These are phyloP conservation scores for Linaria vulgaris DNA, from an alignment of 257 asterid genomes.

Conservation along the genomic window DNA sequence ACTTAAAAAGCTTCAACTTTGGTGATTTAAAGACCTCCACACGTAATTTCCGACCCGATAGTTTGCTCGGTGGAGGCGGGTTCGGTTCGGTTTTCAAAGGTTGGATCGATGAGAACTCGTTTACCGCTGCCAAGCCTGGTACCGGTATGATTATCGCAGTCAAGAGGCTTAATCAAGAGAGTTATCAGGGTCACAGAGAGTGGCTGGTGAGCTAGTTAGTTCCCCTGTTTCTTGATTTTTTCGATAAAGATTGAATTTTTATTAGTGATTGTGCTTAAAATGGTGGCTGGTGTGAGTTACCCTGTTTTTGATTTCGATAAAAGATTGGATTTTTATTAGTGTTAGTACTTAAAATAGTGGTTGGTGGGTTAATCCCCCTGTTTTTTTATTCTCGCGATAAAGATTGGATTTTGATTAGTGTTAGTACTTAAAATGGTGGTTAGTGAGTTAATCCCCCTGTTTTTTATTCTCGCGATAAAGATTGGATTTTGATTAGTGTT, in stretches of 20 bases:
- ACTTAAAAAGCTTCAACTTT: slow-evolving; percentile 63
- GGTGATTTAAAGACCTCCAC: slow-evolving; percentile 75
- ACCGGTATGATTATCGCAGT: slow-evolving; percentile 78
- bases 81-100: slow-evolving; percentile 91
- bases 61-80: slow-evolving; percentile 88
- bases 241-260: neutral
- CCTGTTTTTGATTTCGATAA: neutral
- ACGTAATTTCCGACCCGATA: slow-evolving; percentile 83
- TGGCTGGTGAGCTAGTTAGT: slow-evolving; percentile 96
- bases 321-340: neutral
- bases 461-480: too few relatives aligned
- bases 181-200: slow-evolving; percentile 84
- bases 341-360: slow-evolving; percentile 40
- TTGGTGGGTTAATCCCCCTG: slow-evolving; percentile 59
- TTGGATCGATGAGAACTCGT: slow-evolving; percentile 76
- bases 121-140: slow-evolving; percentile 70
- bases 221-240: slow-evolving; percentile 5
- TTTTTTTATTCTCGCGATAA: neutral
- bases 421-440: slow-evolving; percentile 40
- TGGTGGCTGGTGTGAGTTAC: slow-evolving; percentile 77
- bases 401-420: neutral
- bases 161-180: slow-evolving; percentile 72
- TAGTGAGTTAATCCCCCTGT: slow-evolving; percentile 38
- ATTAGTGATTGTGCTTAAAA: neutral
- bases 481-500: too few relatives aligned